Evolutionary conservation across 192 early-diverging fungal species (phyloP).

Genomic region (Coemansia sp.): DNA sequence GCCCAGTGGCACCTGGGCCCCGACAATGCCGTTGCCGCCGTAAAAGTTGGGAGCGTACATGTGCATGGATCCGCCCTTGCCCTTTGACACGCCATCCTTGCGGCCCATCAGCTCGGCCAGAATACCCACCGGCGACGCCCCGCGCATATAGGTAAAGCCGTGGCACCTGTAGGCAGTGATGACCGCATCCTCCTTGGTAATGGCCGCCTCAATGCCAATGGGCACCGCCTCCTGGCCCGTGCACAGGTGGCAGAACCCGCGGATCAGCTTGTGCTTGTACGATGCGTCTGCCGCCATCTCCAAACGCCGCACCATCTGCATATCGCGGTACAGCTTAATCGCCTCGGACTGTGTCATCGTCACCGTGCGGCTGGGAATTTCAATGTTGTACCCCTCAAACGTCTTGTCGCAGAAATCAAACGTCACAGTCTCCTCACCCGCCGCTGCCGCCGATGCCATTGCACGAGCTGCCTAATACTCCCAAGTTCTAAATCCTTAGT

Average conservation of each 20-base stretch:
- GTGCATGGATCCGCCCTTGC: conserved; percentile 99
- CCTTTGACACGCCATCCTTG: conserved; percentile 78
- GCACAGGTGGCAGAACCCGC: conserved; percentile 98
- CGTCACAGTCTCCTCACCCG: conserved; percentile 48
- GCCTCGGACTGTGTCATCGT: conserved; percentile 70
- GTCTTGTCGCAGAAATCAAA: conserved; percentile 70
- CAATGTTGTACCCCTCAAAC: conserved; percentile 85
- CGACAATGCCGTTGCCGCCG: conserved; percentile 99
- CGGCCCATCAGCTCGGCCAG: conserved; percentile 84
- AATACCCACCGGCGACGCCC: conserved; percentile 62
- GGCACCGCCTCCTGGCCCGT: conserved; percentile 95
- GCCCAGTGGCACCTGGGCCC: conserved; percentile 89
- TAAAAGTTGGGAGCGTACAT: conserved; percentile 96
- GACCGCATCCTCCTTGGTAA: conserved; percentile 82
- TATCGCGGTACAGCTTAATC: conserved; percentile 79
- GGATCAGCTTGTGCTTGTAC: conserved; percentile 96
- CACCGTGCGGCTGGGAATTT: conserved; percentile 61
- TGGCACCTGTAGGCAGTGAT: conserved; percentile 99
- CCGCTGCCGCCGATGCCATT: conserved; percentile 33
- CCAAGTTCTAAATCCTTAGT: background rate
- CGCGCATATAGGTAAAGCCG: conserved; percentile 91
- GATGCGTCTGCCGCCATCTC: conserved; percentile 92
- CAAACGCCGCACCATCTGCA: conserved; percentile 86
- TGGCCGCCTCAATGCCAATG: conserved; percentile 90
- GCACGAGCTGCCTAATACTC: conserved; percentile 31